These are phyloP conservation scores for Phytophthora chlamydospora DNA, from an alignment of 352 stramenopile genomes.

Conservation along the genomic window DNA sequence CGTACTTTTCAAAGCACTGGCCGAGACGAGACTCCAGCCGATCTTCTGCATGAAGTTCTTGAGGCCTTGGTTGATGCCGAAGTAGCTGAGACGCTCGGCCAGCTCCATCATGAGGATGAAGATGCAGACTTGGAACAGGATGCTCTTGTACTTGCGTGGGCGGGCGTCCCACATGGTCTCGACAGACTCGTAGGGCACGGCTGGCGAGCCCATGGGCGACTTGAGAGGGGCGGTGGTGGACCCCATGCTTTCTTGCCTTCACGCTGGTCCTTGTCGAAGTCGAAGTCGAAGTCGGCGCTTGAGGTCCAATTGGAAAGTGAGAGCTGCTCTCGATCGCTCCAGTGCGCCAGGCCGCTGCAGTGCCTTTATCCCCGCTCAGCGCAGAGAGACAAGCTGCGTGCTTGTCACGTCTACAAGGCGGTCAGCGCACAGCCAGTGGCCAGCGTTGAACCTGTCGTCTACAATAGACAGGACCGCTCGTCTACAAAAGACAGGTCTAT, in stretches of 20 bases:
- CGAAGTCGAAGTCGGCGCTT: constrained; percentile 6
- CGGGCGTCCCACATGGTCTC: constrained; percentile 47
- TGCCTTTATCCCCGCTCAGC: constrained; percentile 15
- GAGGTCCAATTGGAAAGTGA: constrained; percentile 18
- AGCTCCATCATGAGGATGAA: constrained; percentile 76
- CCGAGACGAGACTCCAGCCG: constrained; percentile 53
- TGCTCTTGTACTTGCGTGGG: constrained; percentile 57
- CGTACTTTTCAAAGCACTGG: constrained; percentile 60
- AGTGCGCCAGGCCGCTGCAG: constrained; percentile 1
- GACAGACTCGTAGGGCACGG: constrained; percentile 14
- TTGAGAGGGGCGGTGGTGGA: constrained; percentile 20
- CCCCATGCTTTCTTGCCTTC: constrained; percentile 7
- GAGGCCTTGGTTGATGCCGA: constrained; percentile 60
- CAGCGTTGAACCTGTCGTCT: constrained; percentile 8
- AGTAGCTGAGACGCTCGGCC: constrained; percentile 64
- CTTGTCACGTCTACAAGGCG: constrained; percentile 1
- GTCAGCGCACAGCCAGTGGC: background rate
- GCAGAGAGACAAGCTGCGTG: constrained; percentile 15
- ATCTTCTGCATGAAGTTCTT: constrained; percentile 68
- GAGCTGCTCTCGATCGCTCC: background rate
- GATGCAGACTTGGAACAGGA: constrained; percentile 57
- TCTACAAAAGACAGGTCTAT: background rate
- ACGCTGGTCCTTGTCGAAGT: constrained; percentile 1
- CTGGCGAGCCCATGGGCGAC: constrained; percentile 23
- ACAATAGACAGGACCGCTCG: background rate